Evolutionary conservation across 108 stramenopile species (phyloP), one percentile per base, ranked within the genome.

Genomic region (Epipyxis sp.): DNA sequence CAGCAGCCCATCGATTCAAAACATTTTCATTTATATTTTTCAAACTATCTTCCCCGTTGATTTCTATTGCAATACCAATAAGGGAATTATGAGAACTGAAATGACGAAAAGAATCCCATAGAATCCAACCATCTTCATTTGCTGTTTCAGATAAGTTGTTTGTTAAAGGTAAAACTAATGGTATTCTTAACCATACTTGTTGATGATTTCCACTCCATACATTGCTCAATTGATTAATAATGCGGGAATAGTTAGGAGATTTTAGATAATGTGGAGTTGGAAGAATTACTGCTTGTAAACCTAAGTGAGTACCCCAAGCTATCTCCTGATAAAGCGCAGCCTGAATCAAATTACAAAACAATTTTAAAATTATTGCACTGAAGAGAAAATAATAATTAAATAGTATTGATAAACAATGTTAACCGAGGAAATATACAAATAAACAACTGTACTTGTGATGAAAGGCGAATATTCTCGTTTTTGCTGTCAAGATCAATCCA

Each of bases 1-100:
- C 89, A 6, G 94, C 96, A 54, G 92, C 67, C 37, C 92, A 87
- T 2, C 90, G 81, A 62, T 94, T 89, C 54, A 97, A 68, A 44
- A 88, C 89, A 65, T 3, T 13, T 32, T 16, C 34, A 65, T 65
- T 25, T 10, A 3, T 65, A 65, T 65, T 29, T 10, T 25, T 25
- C 6, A 25, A 6, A 50, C 46, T 65, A 29, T 16, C 27, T 16
- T 29, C 27, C 20, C 6, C 34, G 10, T 29, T 29, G 6, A 65
- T 10, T 10, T 35, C 61, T 32, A 65, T 32, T 10, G 27, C 34
- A 65, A 65, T 37, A 32, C 6, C 3, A 6, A 65, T 37, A 6
- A 32, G 3, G 30, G 61, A 6, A 25, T 65, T 16, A 65, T 65
- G 34, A 10, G 20, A 16, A 3, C 20, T 32, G 3, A 65, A 65